phyloP scores from a whole-genome alignment of 495 filamentous ascomycete genomes.

The Hypoxylon intermedium region DNA sequence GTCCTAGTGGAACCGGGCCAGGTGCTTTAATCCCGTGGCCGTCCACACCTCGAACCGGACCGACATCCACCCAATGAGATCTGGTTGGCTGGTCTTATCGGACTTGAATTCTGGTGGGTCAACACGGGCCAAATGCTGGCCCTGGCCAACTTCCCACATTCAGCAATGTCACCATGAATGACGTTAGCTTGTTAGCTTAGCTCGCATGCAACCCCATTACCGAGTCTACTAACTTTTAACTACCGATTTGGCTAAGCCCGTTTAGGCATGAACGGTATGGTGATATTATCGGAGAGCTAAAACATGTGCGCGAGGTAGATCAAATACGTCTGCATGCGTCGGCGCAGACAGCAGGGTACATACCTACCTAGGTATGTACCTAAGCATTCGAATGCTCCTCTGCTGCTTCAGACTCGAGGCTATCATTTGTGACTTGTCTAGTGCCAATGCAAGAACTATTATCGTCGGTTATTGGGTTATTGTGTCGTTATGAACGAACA shows the following conservation, averaged over 20 bases:
- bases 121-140: constrained; percentile 12
- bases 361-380: too few relatives aligned
- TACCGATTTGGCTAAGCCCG: constrained; percentile 30
- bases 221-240: constrained; percentile 30
- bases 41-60: constrained; percentile 10
- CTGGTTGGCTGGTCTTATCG: too few relatives aligned
- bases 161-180: constrained; percentile 28
- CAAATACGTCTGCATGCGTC: constrained; percentile 27
- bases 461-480: too few relatives aligned
- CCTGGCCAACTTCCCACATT: constrained; percentile 11
- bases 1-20: constrained; percentile 1
- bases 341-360: constrained; percentile 16
- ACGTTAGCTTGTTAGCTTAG: constrained; percentile 34
- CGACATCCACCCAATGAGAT: too few relatives aligned
- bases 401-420: constrained; percentile 6
- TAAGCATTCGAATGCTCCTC: constrained; percentile 8
- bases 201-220: constrained; percentile 22
- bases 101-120: constrained; percentile 24
- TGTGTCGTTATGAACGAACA: neutral
- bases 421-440: constrained; percentile 15
- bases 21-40: too few relatives aligned
- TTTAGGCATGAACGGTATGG: constrained; percentile 10
- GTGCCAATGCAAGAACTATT: too few relatives aligned
- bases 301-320: constrained; percentile 4
- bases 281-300: constrained; percentile 12